These are phyloP conservation scores for Xerocomellus intermedius DNA, from an alignment of 768 basidiomycete species.

Conservation along the genomic window DNA sequence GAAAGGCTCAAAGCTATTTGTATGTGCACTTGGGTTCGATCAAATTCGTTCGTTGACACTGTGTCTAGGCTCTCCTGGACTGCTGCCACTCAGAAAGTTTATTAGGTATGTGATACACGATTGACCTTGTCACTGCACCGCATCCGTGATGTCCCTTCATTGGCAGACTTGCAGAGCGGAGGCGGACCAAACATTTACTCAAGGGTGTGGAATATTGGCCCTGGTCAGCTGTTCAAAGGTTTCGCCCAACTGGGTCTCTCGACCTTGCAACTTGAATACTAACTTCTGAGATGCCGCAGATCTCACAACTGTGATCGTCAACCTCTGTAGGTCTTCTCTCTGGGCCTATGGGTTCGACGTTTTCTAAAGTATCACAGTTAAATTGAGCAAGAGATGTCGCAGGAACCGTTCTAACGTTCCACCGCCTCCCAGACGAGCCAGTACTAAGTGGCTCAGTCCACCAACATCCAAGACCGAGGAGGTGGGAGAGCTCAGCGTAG, in stretches of 20 bases:
- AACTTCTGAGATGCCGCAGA: neutral
- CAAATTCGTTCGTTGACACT: neutral
- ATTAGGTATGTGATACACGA: constrained; percentile 15
- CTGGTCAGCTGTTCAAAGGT: constrained; percentile 18
- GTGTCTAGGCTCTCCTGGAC: constrained; percentile 26
- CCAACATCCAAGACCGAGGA: constrained; percentile 5
- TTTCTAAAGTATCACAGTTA: constrained; percentile 3
- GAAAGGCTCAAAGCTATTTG: constrained; percentile 23
- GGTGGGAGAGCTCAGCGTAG: constrained; percentile 20
- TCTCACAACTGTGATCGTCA: neutral
- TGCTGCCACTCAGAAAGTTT: constrained; percentile 31
- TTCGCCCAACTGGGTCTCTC: neutral
- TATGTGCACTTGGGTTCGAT: neutral
- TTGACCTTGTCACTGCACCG: neutral
- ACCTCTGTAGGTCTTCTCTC: constrained; percentile 10
- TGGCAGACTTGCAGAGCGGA: constrained; percentile 20
- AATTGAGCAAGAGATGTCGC: constrained; percentile 1
- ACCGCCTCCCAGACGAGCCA: constrained; percentile 6
- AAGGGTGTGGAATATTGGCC: constrained; percentile 14
- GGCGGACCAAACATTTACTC: constrained; percentile 14
- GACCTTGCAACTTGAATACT: neutral
- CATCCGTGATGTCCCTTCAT: neutral
- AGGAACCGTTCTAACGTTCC: neutral
- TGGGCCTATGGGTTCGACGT: neutral
- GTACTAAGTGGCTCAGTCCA: neutral